Conservation (phyloP, 805 yeast genomes). For the Kuraishia cidri region DNA sequence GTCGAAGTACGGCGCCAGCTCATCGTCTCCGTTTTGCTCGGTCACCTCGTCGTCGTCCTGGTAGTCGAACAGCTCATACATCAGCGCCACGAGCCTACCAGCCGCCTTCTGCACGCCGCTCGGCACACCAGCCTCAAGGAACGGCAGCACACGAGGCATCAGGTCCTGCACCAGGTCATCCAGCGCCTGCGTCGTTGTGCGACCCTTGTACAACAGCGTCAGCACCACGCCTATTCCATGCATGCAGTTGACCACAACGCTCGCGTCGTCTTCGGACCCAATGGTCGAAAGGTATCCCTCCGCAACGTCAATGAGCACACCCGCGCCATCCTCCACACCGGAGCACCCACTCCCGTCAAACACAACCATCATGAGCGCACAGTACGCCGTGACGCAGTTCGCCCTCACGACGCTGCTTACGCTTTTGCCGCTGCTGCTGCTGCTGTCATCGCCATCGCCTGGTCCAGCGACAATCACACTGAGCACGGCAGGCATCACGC, state of each 20-base stretch:
- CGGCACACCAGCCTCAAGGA: constrained; percentile 28
- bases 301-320: constrained; percentile 32
- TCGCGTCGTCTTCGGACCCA: constrained; percentile 23
- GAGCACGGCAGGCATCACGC: constrained; percentile 16
- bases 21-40: constrained; percentile 28
- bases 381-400: constrained; percentile 14
- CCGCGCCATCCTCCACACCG: constrained; percentile 36
- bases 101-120: constrained; percentile 45
- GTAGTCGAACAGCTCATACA: constrained; percentile 43
- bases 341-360: constrained; percentile 40
- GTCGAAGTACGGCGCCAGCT: constrained; percentile 44
- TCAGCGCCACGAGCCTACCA: constrained; percentile 45
- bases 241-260: constrained; percentile 31
- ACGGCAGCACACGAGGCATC: constrained; percentile 27
- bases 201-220: constrained; percentile 31
- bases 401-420: constrained; percentile 9
- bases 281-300: constrained; percentile 17
- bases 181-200: constrained; percentile 20
- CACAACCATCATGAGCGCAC: constrained; percentile 27
- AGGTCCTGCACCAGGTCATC: constrained; percentile 32
- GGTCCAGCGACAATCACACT: constrained; percentile 1
- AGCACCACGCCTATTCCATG: constrained; percentile 37
- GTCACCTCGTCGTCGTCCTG: constrained; percentile 28
- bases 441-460: neutral
- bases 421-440: constrained; percentile 1